Conservation (phyloP, 1,284 basidiomycete genomes). For the Pseudozyma tsukubaensis region DNA sequence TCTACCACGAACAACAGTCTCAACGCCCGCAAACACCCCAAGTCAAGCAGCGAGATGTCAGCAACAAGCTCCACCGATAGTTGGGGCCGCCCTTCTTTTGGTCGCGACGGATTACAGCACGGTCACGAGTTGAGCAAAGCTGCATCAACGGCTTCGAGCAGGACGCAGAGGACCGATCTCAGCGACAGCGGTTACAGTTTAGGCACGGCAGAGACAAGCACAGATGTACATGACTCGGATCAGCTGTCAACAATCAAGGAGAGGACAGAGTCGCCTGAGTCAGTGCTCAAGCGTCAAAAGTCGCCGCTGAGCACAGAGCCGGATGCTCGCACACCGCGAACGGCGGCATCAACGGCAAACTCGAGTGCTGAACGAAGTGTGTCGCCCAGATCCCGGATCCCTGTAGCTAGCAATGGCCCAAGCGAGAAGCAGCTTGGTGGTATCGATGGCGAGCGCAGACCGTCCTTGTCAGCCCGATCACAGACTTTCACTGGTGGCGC, state of each 20-base stretch:
- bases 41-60: slow-evolving; percentile 32
- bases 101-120: slow-evolving; percentile 22
- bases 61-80: slow-evolving; percentile 37
- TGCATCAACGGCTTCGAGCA: slow-evolving; percentile 18
- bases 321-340: slow-evolving; percentile 10
- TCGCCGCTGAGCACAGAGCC: slow-evolving; percentile 1
- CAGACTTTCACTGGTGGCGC: slow-evolving; percentile 12
- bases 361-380: slow-evolving; percentile 1
- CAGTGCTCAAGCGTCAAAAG: slow-evolving; percentile 17
- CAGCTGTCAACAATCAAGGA: slow-evolving; percentile 44
- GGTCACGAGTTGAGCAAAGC: slow-evolving; percentile 4
- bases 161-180: slow-evolving; percentile 13
- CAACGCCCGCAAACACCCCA: slow-evolving; percentile 18
- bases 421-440: not conserved
- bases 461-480: not conserved
- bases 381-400: slow-evolving; percentile 5
- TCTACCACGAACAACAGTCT: slow-evolving; percentile 1
- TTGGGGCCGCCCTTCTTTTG: slow-evolving; percentile 25
- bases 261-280: slow-evolving; percentile 34
- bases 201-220: slow-evolving; percentile 39
- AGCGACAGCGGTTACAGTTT: slow-evolving; percentile 49
- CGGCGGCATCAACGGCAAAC: slow-evolving; percentile 14
- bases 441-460: not conserved
- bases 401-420: too few species aligned
- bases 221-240: slow-evolving; percentile 37